Conservation (phyloP, 2,329 filamentous ascomycete genomes). For the Xylariomycetidae sp. region DNA sequence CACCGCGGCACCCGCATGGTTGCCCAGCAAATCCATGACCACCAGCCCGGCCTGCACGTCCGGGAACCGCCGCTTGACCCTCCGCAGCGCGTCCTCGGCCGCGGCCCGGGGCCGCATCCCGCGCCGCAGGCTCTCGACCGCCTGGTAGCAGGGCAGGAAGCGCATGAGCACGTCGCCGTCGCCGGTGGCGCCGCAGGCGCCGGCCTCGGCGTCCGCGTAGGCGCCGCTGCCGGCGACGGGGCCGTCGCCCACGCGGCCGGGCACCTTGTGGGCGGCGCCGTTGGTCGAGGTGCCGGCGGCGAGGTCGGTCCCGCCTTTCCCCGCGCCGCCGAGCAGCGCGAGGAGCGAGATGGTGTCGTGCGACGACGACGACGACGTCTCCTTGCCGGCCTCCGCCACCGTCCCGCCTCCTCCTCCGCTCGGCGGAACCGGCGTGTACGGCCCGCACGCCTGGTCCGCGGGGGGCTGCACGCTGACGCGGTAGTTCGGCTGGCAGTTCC, state of each 20-base stretch:
- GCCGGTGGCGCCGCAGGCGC: slow-evolving; percentile 50
- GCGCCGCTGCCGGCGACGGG: slow-evolving; percentile 49
- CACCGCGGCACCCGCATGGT: slow-evolving; percentile 44
- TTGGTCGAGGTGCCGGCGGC: slow-evolving; percentile 52
- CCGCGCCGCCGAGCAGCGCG: slow-evolving; percentile 32
- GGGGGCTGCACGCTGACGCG: slow-evolving; percentile 40
- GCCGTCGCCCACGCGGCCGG: slow-evolving; percentile 49
- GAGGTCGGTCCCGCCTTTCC: too few relatives aligned
- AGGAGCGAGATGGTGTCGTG: slow-evolving; percentile 53
- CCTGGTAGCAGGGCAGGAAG: slow-evolving; percentile 52
- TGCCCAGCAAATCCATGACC: slow-evolving; percentile 41
- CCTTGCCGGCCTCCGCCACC: too few relatives aligned
- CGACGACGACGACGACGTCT: slow-evolving; percentile 13
- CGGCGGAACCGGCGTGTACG: slow-evolving; percentile 32
- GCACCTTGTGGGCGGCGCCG: slow-evolving; percentile 47
- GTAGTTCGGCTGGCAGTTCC: slow-evolving; percentile 45
- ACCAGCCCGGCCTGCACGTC: slow-evolving; percentile 42
- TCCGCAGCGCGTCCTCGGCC: slow-evolving; percentile 42
- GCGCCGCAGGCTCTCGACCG: slow-evolving; percentile 44
- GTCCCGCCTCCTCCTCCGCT: too few relatives aligned
- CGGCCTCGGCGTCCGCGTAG: slow-evolving; percentile 48
- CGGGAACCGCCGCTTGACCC: slow-evolving; percentile 44
- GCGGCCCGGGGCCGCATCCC: slow-evolving; percentile 43
- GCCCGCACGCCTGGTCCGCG: slow-evolving; percentile 37
- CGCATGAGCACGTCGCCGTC: slow-evolving; percentile 54